These are phyloP conservation scores for Ichthyophthirius multifiliis DNA, from an alignment of 169 alveolate genomes.

Conservation along the genomic window DNA sequence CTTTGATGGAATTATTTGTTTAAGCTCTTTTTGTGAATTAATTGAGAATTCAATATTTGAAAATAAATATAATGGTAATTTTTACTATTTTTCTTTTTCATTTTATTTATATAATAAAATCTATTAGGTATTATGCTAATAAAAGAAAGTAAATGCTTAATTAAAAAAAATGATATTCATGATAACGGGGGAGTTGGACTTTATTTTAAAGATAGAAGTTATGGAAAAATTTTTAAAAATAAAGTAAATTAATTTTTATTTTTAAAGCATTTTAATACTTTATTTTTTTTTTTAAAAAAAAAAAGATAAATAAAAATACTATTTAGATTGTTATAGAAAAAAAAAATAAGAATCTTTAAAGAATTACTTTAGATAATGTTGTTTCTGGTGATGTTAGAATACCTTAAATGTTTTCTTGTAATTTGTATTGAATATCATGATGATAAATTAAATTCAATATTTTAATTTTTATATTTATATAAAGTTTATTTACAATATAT, in stretches of 20 bases:
- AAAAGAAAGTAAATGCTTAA: conserved; percentile 37
- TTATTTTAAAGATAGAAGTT: conserved; percentile 40
- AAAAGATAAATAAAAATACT: conserved; percentile 48
- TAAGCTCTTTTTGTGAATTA: conserved; percentile 30
- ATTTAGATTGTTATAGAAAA: conserved; percentile 50
- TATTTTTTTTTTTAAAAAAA: no score
- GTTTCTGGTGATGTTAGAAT: conserved; percentile 40
- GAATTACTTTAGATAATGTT: conserved; percentile 22
- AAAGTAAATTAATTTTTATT: no score
- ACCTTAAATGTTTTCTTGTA: neutral
- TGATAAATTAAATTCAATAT: no score
- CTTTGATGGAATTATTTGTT: conserved; percentile 77
- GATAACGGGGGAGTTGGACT: conserved; percentile 60
- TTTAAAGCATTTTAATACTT: no score
- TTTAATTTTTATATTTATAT: no score
- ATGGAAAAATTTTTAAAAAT: conserved; percentile 49
- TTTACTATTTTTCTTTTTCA: neutral
- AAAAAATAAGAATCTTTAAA: conserved; percentile 20
- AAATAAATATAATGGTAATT: conserved; percentile 50
- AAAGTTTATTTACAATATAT: no score
- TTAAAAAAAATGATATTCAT: conserved; percentile 35
- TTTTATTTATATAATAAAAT: neutral
- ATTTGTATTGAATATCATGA: conserved; percentile 14
- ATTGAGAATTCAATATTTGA: conserved; percentile 30
- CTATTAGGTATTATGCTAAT: conserved; percentile 37